Percentiles rank a stretch among this genome's conserved stretches.
These are phyloP conservation scores for Boletellus emodensis DNA, from an alignment of 768 basidiomycete species.

Conservation along the genomic window DNA sequence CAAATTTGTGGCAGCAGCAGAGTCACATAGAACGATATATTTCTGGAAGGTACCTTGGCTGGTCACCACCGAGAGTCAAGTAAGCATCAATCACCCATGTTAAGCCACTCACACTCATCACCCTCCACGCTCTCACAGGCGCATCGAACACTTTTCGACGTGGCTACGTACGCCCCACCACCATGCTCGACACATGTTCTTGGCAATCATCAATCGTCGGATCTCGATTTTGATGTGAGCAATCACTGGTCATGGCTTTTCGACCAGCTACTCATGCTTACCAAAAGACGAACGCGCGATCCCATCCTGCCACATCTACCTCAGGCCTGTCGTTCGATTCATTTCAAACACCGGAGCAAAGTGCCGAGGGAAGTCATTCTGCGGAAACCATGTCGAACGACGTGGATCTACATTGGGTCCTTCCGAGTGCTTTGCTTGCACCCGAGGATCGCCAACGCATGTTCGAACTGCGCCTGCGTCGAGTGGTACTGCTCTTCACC, in stretches of 20 bases:
- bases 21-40: neutral
- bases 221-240: neutral
- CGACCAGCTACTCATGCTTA: neutral
- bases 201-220: too few species aligned
- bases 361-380: too few species aligned
- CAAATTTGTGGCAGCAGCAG: neutral
- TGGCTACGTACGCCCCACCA: too few species aligned
- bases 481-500: neutral
- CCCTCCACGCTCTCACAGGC: neutral
- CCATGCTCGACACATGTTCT: too few species aligned
- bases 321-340: too few species aligned
- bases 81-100: neutral
- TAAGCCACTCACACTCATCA: neutral
- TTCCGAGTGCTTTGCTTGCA: neutral
- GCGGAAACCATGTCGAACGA: neutral
- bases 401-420: neutral
- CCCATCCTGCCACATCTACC: too few species aligned
- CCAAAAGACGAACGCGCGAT: neutral
- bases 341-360: too few species aligned
- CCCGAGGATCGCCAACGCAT: neutral
- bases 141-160: too few species aligned
- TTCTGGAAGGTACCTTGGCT: neutral
- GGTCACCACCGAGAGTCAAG: neutral
- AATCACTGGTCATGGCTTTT: neutral
- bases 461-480: neutral